Evolutionary conservation across 306 rosid species (phyloP), one percentile per base, ranked within the genome.

Genomic region (Vigna angularis): DNA sequence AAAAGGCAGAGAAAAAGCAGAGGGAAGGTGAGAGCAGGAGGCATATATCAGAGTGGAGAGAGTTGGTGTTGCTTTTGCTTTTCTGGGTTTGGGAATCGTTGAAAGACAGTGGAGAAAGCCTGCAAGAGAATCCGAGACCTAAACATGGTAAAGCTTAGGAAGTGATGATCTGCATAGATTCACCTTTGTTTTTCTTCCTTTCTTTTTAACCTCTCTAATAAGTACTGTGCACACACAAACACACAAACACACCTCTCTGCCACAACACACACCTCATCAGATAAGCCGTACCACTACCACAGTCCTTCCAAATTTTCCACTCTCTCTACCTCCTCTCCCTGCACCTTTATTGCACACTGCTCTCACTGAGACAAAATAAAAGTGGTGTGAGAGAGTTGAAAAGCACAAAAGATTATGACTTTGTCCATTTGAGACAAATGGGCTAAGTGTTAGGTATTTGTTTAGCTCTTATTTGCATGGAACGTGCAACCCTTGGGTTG

Each of bases 61-160:
- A 40, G 40, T 58, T 2, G 55, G 63, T 62, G 83, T 68, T 50
- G 74, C 80, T 85, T 75, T 82, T 69, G 83, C 72, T 80, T 80
- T 73, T 86, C 77, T 83, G 83, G 78, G 82, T 64, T 83, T 72
- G 62, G 86, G 87, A 87, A 86, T 77, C 72, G 76, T 69, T 76
- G 87, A 84, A 79, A 79, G 78, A 87, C 86, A 85, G 81, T 66
- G 84, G 77, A 71, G 83, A 91, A 93, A 86, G 89, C 86, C 91
- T 91, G 95, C 89, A 83, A 86, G 78, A 84, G 80, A 89, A 86
- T 83, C 92, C 78, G 13, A 88, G 83, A 67, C 70, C 98, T 83
- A 88, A 87, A 89, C 93, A 81, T 88, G 85, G 97, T 66, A 91
- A 89, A 77, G 87, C 91, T 83, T 88, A 89, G 85, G 90, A 88